phyloP scores from a whole-genome alignment of 1,284 basidiomycete genomes.

The Sporisorium scitamineum region DNA sequence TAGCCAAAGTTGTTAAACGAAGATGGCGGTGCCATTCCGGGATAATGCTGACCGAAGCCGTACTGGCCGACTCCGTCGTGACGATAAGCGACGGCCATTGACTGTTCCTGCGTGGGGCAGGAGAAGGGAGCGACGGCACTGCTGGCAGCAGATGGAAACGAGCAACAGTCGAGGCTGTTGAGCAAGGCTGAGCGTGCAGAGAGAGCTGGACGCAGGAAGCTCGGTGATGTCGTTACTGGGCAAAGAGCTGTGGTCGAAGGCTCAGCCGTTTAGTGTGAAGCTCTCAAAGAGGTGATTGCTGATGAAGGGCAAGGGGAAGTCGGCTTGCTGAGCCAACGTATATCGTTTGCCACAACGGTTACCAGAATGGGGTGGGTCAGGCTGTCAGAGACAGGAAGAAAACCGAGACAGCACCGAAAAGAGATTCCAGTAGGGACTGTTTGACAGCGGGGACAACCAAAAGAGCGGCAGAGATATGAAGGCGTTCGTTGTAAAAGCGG shows the following conservation, averaged over 20 bases:
- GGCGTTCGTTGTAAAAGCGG: constrained; percentile 14
- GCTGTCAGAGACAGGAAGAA: neutral
- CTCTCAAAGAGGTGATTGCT: neutral
- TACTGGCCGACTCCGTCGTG: constrained; percentile 49
- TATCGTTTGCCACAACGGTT: constrained; percentile 10
- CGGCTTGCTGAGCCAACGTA: constrained; percentile 6
- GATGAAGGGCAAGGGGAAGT: constrained; percentile 7
- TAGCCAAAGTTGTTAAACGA: constrained; percentile 27
- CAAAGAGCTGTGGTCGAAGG: neutral
- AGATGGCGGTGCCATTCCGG: constrained; percentile 30
- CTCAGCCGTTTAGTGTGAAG: neutral
- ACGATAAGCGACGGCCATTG: constrained; percentile 50
- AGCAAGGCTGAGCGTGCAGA: neutral
- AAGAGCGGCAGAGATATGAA: constrained; percentile 31
- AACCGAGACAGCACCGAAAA: constrained; percentile 27
- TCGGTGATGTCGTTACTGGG: neutral
- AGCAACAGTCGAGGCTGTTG: neutral
- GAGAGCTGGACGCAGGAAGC: neutral
- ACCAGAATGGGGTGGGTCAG: constrained; percentile 2
- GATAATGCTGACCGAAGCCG: constrained; percentile 38
- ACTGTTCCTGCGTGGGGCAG: constrained; percentile 31
- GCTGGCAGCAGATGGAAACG: neutral
- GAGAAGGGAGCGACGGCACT: constrained; percentile 8
- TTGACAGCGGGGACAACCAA: constrained; percentile 10
- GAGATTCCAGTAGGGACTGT: neutral